These are phyloP conservation scores for Aspergillus oerlinghausenensis DNA, from an alignment of 2,329 filamentous ascomycete genomes.

Conservation along the genomic window DNA sequence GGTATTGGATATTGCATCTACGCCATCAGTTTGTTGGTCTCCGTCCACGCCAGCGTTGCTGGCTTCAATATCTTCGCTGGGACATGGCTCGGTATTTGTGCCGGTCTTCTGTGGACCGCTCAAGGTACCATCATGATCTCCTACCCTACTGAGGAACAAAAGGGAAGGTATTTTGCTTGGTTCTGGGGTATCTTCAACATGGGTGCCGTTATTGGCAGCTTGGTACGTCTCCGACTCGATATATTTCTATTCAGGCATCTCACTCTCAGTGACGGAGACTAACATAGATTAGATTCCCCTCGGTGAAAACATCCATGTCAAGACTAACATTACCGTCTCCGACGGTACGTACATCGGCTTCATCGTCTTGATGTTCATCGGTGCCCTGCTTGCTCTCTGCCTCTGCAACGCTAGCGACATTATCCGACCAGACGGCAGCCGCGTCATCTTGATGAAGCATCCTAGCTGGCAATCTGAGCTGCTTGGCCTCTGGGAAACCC, in stretches of 20 bases:
- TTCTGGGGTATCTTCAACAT: conserved; percentile 95
- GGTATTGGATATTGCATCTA: conserved; percentile 44
- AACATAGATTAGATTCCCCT: conserved; percentile 32
- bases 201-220: conserved; percentile 75
- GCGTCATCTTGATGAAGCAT: conserved; percentile 81
- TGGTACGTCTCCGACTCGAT: conserved; percentile 42
- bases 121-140: conserved; percentile 60
- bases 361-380: conserved; percentile 70
- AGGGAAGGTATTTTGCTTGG: conserved; percentile 80
- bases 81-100: conserved; percentile 44
- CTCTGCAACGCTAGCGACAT: conserved; percentile 68
- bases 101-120: conserved; percentile 45
- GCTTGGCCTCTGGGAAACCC: conserved; percentile 65
- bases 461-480: conserved; percentile 78
- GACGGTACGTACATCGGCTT: conserved; percentile 83
- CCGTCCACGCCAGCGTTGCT: conserved; percentile 41
- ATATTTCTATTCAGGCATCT: background rate
- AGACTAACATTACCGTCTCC: conserved; percentile 31
- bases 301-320: conserved; percentile 38
- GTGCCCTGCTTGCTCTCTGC: conserved; percentile 63
- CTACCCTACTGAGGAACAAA: conserved; percentile 72
- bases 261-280: background rate
- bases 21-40: conserved; percentile 31
- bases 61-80: conserved; percentile 47
- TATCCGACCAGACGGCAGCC: conserved; percentile 68